Percentiles rank a stretch among this genome's conserved stretches.
Conservation (phyloP, 768 basidiomycete genomes). For the Rhizopogon sp. region DNA sequence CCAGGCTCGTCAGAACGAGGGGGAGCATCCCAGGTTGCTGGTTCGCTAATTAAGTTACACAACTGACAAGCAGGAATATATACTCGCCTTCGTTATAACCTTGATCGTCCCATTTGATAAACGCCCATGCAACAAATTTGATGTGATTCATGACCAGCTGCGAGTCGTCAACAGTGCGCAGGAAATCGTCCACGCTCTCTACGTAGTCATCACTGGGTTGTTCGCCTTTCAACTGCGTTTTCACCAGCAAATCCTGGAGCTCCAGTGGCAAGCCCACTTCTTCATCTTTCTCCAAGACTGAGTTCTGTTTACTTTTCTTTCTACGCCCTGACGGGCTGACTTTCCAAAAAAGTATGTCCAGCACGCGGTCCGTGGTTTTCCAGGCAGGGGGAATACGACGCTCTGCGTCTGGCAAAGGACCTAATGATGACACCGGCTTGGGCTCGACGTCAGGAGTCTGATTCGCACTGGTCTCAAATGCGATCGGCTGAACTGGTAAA, state of each 20-base stretch:
- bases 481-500: conserved; percentile 12
- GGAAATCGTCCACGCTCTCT: conserved; percentile 58
- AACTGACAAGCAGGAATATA: not conserved
- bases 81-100: conserved; percentile 82
- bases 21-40: conserved; percentile 94
- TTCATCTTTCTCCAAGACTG: conserved; percentile 14
- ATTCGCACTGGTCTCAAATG: conserved; percentile 40
- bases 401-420: conserved; percentile 65
- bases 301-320: conserved; percentile 14
- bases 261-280: conserved; percentile 17
- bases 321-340: conserved; percentile 25
- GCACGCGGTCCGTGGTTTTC: conserved; percentile 89
- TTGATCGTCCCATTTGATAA: conserved; percentile 91
- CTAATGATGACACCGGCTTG: conserved; percentile 18
- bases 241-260: conserved; percentile 23
- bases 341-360: conserved; percentile 72
- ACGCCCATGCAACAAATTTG: conserved; percentile 68
- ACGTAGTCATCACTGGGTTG: conserved; percentile 51
- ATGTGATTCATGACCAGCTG: conserved; percentile 44
- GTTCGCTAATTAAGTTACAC: not conserved
- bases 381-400: conserved; percentile 69
- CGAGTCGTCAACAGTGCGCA: conserved; percentile 30
- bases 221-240: conserved; percentile 54
- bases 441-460: conserved; percentile 28
- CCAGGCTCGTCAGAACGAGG: conserved; percentile 53